Base-by-base conservation (phyloP, 495 filamentous ascomycete species). In the Penicillium antarcticum region DNA sequence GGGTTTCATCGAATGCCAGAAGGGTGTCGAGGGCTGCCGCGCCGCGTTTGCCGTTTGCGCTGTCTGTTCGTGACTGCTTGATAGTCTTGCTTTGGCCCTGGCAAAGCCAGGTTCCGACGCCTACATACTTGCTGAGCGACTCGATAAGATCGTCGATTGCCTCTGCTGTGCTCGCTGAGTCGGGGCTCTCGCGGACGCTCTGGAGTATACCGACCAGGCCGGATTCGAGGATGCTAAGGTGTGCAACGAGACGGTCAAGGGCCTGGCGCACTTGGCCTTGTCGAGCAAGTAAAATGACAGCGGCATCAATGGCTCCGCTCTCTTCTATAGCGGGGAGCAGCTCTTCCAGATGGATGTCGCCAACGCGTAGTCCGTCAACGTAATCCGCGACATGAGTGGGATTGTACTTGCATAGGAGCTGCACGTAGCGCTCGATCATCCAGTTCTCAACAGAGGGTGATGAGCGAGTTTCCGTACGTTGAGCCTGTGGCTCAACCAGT, bases 51-150 rank as follows among this genome's bases (percentile, higher is more conserved):
- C 60, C 53, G 59, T 81, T 78, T 31, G 70, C 61, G 45, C 72
- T 64, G 3, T 51, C 42, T 14, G 51, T 35, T 46, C 62, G 57
- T 19, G 62, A 53, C 40, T 71, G 69, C 55, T 78, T 74, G 13
- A 74, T 67, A 1, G 79, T 82, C 58, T 87, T 90, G 44, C 81
- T 92, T 69, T 97, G 91, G 31, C 88, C 86, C 70, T 94, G 91
- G 59, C 94, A 97, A 18, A 98, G 79, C 94, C 94, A 98, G 17
- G 92, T 89, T 24, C 94, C 94, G 17, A 98, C 90, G 43, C 88
- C 83, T 1, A 84, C 80, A 66, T 95, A 97, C 63, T 92, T 97
- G 48, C 92, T 82, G 37, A 98, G 67, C 4, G 86, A 87, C 33
- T 85, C 82, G 14, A 96, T 74, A 2, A 95, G 76, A 41, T 83